phyloP scores from a whole-genome alignment of 2,329 filamentous ascomycete species.

The Phaeosphaeria sp. region DNA sequence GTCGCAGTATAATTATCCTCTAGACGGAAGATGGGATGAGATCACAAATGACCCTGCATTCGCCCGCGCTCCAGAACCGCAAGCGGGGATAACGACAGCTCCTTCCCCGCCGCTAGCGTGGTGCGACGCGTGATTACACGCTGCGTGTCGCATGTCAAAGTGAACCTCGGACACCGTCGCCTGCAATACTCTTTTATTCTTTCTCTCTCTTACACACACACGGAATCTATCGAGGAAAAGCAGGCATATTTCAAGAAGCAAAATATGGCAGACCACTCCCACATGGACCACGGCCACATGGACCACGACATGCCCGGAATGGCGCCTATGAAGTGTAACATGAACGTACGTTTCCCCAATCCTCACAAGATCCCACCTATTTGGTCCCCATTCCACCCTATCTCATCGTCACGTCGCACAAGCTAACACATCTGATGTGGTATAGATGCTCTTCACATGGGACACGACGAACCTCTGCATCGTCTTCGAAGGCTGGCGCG shows the following conservation, averaged over 20 bases:
- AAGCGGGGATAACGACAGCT: neutral
- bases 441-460: constrained; percentile 99
- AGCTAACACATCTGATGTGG: neutral
- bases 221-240: neutral
- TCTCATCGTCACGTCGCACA: too few species aligned
- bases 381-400: too few species aligned
- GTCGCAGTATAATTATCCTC: neutral
- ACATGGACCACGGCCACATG: constrained; percentile 65
- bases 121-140: constrained; percentile 23
- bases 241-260: constrained; percentile 18
- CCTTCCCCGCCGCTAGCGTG: neutral
- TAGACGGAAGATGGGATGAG: neutral
- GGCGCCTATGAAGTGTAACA: constrained; percentile 73
- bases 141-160: neutral
- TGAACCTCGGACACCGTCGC: too few species aligned
- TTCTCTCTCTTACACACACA: constrained; percentile 2
- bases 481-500: constrained; percentile 89
- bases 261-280: constrained; percentile 44
- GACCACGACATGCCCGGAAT: constrained; percentile 61
- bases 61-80: neutral
- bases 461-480: constrained; percentile 93
- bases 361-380: too few species aligned
- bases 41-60: neutral
- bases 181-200: neutral
- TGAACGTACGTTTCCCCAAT: constrained; percentile 79